A percentile compares a stretch with the other conserved stretches of the same genome.
Conservation (phyloP, 176 grass and related monocot genomes). For the Carex scoparia region DNA sequence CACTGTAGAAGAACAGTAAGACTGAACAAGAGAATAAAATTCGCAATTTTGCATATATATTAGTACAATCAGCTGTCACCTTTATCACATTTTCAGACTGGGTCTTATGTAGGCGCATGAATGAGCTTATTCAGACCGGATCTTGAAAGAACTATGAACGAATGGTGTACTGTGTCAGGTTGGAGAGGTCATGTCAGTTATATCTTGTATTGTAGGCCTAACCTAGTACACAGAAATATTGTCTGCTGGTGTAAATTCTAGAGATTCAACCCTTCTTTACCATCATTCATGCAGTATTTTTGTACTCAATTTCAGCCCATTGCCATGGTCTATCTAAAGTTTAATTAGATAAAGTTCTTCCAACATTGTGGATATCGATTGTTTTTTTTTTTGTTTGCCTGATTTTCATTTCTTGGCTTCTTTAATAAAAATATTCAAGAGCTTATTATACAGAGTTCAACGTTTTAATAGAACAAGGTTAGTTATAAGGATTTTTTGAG, state of each 20-base stretch:
- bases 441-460: not conserved
- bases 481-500: too few species aligned
- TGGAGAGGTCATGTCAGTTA: not conserved
- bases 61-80: too few species aligned
- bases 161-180: not conserved
- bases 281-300: not conserved
- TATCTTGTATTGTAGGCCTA: not conserved
- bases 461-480: not conserved
- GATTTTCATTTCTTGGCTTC: not conserved
- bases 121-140: not conserved
- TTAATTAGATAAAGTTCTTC: not conserved
- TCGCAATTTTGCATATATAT: too few species aligned
- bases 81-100: too few species aligned
- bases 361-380: not conserved
- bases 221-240: not conserved
- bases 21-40: not conserved
- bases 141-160: not conserved
- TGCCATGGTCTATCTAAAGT: not conserved
- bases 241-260: not conserved
- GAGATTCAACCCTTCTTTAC: not conserved
- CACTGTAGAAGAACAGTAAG: not conserved
- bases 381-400: not conserved
- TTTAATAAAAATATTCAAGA: not conserved
- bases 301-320: not conserved
- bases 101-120: not conserved